phyloP scores from a whole-genome alignment of 116 monocot species.

The Trichopus zeylanicus region DNA sequence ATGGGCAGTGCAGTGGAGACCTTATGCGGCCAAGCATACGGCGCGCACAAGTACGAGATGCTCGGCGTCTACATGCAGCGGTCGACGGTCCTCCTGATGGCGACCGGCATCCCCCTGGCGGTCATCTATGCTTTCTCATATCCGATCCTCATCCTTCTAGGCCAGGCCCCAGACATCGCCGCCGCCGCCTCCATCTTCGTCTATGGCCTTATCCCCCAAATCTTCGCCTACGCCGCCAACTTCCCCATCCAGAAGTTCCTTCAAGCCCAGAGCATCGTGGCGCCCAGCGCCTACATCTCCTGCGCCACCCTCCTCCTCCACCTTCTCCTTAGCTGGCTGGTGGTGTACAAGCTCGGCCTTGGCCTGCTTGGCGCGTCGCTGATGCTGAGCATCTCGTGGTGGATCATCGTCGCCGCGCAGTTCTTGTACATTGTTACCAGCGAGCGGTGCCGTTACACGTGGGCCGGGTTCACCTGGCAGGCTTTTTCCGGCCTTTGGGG shows the following conservation, averaged over 20 bases:
- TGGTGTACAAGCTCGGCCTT: conserved; percentile 39
- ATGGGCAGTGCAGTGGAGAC: no score
- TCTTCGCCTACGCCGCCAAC: conserved; percentile 97
- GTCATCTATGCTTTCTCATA: no score
- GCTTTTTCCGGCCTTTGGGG: conserved; percentile 55
- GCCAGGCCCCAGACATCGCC: conserved; percentile 67
- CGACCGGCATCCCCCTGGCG: no score
- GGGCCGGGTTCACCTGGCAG: conserved; percentile 55
- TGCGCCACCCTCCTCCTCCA: conserved; percentile 38
- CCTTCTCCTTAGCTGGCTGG: conserved; percentile 46
- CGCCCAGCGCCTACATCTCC: conserved; percentile 75
- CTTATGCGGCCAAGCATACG: no score
- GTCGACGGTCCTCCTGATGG: conserved; percentile 50
- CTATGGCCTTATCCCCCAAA: conserved; percentile 88
- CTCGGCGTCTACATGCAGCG: no score
- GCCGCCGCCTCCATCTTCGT: no score
- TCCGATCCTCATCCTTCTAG: conserved; percentile 52
- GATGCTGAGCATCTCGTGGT: conserved; percentile 74
- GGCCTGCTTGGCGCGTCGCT: conserved; percentile 70
- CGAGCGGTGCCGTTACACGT: conserved; percentile 42
- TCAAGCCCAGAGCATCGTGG: conserved; percentile 78
- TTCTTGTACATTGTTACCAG: conserved; percentile 57
- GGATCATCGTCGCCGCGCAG: conserved; percentile 55
- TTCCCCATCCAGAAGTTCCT: no score
- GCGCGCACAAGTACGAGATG: no score